phyloP scores from a whole-genome alignment of 2,329 filamentous ascomycete genomes.

The Neocucurbitaria cava region DNA sequence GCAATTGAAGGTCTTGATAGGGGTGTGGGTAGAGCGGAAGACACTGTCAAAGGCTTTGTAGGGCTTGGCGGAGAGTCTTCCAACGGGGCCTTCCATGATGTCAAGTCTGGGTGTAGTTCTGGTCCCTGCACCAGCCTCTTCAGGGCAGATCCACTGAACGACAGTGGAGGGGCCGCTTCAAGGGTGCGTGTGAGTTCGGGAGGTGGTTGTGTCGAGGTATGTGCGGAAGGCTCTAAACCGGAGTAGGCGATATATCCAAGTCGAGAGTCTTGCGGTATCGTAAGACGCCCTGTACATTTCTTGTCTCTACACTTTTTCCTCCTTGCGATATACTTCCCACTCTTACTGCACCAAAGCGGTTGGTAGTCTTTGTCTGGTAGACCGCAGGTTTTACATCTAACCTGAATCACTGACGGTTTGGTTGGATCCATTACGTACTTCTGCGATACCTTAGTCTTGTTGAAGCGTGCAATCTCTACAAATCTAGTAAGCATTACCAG shows the following conservation, averaged over 20 bases:
- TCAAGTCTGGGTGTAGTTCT: background rate
- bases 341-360: background rate
- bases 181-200: background rate
- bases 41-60: background rate
- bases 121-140: background rate
- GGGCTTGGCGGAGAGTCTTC: background rate
- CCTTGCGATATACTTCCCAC: background rate
- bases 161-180: background rate
- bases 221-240: background rate
- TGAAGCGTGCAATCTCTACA: background rate
- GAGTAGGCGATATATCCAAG: background rate
- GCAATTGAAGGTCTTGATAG: background rate
- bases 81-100: background rate
- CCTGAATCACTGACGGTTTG: background rate
- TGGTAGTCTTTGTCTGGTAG: constrained; percentile 1
- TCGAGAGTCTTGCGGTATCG: background rate
- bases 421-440: background rate
- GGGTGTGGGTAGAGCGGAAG: background rate
- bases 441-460: background rate
- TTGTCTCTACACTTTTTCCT: background rate
- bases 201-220: background rate
- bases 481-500: background rate
- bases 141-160: background rate
- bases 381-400: background rate
- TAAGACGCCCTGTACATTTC: background rate